Conservation (phyloP, 805 yeast genomes). For the Myxozyma vanderwaltii region DNA sequence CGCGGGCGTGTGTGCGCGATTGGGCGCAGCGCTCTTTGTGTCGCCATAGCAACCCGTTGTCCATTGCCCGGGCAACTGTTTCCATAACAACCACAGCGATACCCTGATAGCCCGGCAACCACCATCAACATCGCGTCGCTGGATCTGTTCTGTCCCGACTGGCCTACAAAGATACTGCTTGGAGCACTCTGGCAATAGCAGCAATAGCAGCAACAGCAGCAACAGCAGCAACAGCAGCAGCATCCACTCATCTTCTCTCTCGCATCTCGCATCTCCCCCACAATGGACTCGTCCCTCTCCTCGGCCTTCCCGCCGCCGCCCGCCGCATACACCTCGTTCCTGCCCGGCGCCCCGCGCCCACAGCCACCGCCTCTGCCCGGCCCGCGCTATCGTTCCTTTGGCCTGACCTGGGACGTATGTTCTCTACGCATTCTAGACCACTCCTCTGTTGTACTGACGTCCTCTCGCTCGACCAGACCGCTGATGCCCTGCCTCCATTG, state of each 20-base stretch:
- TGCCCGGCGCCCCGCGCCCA: conserved; percentile 20
- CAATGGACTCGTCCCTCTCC: conserved; percentile 46
- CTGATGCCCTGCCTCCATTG: conserved; percentile 74
- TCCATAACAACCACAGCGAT: not conserved
- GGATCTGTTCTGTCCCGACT: no score
- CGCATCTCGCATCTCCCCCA: not conserved
- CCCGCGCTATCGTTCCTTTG: conserved; percentile 16
- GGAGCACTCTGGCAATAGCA: no score
- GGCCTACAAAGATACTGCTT: no score
- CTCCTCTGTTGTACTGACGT: not conserved
- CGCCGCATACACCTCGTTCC: conserved; percentile 22
- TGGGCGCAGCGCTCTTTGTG: not conserved
- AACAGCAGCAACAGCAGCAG: no score
- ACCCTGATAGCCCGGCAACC: no score
- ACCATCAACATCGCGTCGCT: no score
- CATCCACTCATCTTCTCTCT: not conserved
- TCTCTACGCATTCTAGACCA: not conserved
- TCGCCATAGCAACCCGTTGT: no score
- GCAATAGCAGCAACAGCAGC: no score
- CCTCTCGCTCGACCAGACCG: conserved; percentile 37
- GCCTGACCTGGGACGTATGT: conserved; percentile 14
- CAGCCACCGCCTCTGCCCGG: conserved; percentile 11
- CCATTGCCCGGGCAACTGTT: not conserved
- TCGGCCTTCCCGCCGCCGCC: conserved; percentile 96
- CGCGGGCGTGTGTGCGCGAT: conserved; percentile 8